These are phyloP conservation scores for Penicillium occitanis DNA, from an alignment of 2,329 filamentous ascomycete species.

Conservation along the genomic window DNA sequence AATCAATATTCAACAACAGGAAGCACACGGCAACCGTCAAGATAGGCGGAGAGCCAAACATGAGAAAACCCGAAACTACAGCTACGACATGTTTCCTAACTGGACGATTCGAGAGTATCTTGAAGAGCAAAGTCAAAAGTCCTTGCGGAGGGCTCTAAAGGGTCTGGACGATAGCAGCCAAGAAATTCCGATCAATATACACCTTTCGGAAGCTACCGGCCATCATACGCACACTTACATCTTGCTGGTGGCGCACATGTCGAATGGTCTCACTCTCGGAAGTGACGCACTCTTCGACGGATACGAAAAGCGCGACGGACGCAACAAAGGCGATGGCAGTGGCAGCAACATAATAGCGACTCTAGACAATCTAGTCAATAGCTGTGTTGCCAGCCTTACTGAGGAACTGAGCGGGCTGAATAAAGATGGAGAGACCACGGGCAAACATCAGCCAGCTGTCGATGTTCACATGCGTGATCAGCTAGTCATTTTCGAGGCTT, in stretches of 20 bases:
- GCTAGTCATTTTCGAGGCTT: conserved; percentile 59
- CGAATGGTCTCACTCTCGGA: conserved; percentile 50
- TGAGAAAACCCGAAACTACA: not conserved
- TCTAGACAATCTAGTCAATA: conserved; percentile 41
- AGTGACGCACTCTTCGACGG: conserved; percentile 52
- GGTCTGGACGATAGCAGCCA: conserved; percentile 12
- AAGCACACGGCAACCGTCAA: conserved; percentile 13
- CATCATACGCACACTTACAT: conserved; percentile 53
- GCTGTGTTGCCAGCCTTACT: conserved; percentile 47
- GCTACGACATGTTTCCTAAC: not conserved
- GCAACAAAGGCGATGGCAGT: not conserved
- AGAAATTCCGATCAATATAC: conserved; percentile 29
- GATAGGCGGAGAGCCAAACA: conserved; percentile 2
- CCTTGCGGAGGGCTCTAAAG: conserved; percentile 25
- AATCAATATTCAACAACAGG: conserved; percentile 17
- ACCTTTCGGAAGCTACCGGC: conserved; percentile 44
- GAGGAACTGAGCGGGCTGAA: conserved; percentile 41
- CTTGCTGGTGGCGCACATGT: conserved; percentile 55
- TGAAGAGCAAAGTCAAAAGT: conserved; percentile 25
- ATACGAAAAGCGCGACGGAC: conserved; percentile 20
- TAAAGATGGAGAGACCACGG: not conserved
- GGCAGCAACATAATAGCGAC: conserved; percentile 28
- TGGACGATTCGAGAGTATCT: conserved; percentile 30
- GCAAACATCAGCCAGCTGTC: conserved; percentile 43
- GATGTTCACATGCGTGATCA: conserved; percentile 60